A percentile compares a stretch with the other conserved stretches of the same genome.
Evolutionary conservation across 257 asterid species (phyloP).

Genomic region (Vinca minor): DNA sequence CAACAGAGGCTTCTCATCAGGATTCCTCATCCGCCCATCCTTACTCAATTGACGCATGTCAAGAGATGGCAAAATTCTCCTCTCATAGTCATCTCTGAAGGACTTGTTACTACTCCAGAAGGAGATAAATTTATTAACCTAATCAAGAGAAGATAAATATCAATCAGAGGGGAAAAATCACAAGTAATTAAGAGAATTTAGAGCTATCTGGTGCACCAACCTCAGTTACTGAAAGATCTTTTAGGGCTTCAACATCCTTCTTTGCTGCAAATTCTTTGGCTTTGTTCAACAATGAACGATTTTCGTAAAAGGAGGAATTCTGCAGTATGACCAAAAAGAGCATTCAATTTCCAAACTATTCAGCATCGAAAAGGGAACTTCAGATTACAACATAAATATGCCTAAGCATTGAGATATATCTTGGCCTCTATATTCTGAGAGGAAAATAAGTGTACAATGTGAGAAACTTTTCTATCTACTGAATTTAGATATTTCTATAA

Average conservation of each 20-base stretch:
- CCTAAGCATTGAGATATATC: too few species aligned
- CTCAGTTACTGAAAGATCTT: slow-evolving; percentile 55
- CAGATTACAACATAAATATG: not conserved
- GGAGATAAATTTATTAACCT: slow-evolving; percentile 64
- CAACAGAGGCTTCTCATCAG: slow-evolving; percentile 58
- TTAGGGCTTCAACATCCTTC: slow-evolving; percentile 56
- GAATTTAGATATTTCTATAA: not conserved
- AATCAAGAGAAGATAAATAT: slow-evolving; percentile 3
- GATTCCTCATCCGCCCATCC: slow-evolving; percentile 72
- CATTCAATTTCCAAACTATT: not conserved
- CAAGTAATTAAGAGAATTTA: not conserved
- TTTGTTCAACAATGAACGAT: slow-evolving; percentile 44
- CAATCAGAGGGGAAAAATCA: not conserved
- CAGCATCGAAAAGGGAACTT: too few species aligned
- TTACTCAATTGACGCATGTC: slow-evolving; percentile 62
- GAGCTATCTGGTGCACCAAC: slow-evolving; percentile 30
- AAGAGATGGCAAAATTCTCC: slow-evolving; percentile 58
- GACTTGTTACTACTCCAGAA: slow-evolving; percentile 46
- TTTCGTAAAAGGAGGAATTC: slow-evolving; percentile 60
- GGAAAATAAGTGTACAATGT: too few species aligned
- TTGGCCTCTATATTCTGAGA: too few species aligned
- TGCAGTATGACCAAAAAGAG: slow-evolving; percentile 19
- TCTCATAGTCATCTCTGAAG: slow-evolving; percentile 65
- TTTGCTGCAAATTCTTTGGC: slow-evolving; percentile 74
- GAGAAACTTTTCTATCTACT: not conserved